Conservation (phyloP, 345 rosid species). For the Citrus inodora region DNA sequence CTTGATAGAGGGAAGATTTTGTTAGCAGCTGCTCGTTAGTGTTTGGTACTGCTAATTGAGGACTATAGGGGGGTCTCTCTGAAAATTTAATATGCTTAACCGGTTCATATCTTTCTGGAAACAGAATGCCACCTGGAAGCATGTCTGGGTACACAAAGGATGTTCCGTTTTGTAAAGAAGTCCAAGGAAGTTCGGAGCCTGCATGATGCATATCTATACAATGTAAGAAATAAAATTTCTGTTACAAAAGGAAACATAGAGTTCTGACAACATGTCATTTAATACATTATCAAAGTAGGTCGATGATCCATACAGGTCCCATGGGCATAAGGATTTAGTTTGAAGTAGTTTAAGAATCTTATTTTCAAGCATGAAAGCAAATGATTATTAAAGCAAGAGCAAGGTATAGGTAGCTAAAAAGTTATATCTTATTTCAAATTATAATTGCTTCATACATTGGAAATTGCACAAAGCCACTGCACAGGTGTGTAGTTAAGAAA, state of each 20-base stretch:
- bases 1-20: slow-evolving; percentile 24
- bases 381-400: background rate
- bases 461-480: background rate
- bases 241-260: background rate
- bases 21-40: slow-evolving; percentile 14
- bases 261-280: background rate
- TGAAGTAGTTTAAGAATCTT: background rate
- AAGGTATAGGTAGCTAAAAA: background rate
- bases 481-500: background rate
- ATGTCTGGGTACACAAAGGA: slow-evolving; percentile 20
- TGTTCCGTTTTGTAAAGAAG: slow-evolving; percentile 21
- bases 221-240: background rate
- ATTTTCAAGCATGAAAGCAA: background rate
- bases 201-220: background rate
- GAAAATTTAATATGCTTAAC: slow-evolving; percentile 15
- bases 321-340: background rate
- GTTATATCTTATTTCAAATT: background rate
- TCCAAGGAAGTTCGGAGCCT: slow-evolving; percentile 24
- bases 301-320: background rate
- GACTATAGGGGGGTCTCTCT: slow-evolving; percentile 3
- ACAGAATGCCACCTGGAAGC: slow-evolving; percentile 14
- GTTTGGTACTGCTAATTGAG: background rate
- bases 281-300: background rate
- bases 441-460: background rate
- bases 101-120: slow-evolving; percentile 21